These are phyloP conservation scores for Monascus purpureus DNA, from an alignment of 495 filamentous ascomycete species.

Conservation along the genomic window DNA sequence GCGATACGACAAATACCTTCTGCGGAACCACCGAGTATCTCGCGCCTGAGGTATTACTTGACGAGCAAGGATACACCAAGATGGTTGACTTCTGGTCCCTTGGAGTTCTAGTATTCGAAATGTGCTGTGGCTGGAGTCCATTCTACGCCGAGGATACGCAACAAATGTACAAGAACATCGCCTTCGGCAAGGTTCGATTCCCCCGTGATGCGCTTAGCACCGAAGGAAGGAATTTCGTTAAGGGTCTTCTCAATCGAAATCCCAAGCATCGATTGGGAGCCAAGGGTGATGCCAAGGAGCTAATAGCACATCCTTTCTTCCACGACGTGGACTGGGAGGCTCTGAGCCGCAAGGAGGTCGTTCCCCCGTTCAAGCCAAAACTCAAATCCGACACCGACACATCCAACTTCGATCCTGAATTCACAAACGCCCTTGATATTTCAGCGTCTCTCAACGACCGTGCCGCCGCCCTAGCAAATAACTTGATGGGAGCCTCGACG, in stretches of 20 bases:
- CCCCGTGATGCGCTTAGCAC: conserved; percentile 85
- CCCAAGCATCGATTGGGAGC: conserved; percentile 91
- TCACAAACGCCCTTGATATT: conserved; percentile 81
- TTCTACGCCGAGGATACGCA: conserved; percentile 99
- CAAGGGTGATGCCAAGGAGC: conserved; percentile 80
- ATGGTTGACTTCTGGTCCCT: conserved; percentile 99
- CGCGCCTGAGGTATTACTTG: conserved; percentile 85
- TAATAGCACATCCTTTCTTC: conserved; percentile 93
- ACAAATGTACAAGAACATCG: conserved; percentile 99
- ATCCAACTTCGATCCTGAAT: conserved; percentile 96
- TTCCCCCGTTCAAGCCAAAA: conserved; percentile 96
- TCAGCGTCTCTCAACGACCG: conserved; percentile 80
- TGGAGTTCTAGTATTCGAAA: conserved; percentile 95
- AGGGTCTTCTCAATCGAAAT: conserved; percentile 91
- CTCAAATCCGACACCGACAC: conserved; percentile 90
- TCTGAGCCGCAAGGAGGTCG: conserved; percentile 74
- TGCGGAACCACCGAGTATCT: conserved; percentile 97
- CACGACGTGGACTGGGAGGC: conserved; percentile 83
- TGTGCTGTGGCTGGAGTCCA: conserved; percentile 98
- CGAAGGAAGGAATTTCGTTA: conserved; percentile 94
- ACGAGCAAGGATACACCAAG: conserved; percentile 97
- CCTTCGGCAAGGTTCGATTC: conserved; percentile 95
- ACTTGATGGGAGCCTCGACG: conserved; percentile 68
- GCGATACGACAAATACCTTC: conserved; percentile 97
- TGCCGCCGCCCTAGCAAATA: conserved; percentile 61